These are phyloP conservation scores for Microcyclosporella mali DNA, from an alignment of 2,329 filamentous ascomycete species.

Conservation along the genomic window DNA sequence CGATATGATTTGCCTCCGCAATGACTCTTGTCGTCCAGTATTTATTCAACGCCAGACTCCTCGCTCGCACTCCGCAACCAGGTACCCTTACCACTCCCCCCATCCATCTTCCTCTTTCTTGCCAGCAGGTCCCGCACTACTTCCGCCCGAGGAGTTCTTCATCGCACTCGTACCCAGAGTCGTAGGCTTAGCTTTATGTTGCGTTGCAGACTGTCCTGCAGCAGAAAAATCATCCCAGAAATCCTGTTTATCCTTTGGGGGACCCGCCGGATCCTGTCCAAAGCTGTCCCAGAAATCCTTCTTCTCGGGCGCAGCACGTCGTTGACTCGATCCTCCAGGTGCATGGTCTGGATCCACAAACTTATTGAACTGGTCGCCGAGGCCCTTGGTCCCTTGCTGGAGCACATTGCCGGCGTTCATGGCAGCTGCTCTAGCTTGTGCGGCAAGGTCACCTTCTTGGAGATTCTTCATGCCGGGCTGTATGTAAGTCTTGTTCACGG, in stretches of 20 bases:
- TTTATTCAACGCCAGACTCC: slow-evolving; percentile 15
- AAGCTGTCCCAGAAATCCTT: slow-evolving; percentile 93
- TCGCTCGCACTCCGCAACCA: slow-evolving; percentile 7
- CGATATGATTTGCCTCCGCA: not conserved
- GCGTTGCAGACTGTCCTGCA: slow-evolving; percentile 28
- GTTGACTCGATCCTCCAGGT: slow-evolving; percentile 4
- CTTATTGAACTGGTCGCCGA: slow-evolving; percentile 71
- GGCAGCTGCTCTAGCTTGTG: slow-evolving; percentile 55
- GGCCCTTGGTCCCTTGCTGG: slow-evolving; percentile 61
- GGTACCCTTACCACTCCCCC: slow-evolving; percentile 45
- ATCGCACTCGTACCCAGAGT: slow-evolving; percentile 60
- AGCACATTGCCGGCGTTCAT: slow-evolving; percentile 50
- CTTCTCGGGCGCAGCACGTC: slow-evolving; percentile 52
- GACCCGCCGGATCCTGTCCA: slow-evolving; percentile 55
- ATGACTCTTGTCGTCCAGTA: not conserved
- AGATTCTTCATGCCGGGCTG: slow-evolving; percentile 85
- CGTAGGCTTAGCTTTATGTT: slow-evolving; percentile 33
- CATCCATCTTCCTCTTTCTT: slow-evolving; percentile 53
- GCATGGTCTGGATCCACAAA: slow-evolving; percentile 63
- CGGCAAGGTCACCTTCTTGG: slow-evolving; percentile 51
- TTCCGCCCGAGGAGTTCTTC: slow-evolving; percentile 41
- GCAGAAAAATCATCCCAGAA: slow-evolving; percentile 47
- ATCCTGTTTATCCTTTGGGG: slow-evolving; percentile 47
- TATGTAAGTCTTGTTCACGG: slow-evolving; percentile 83
- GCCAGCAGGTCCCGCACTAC: slow-evolving; percentile 23